Base-by-base conservation (phyloP, 805 yeast species). In the Yamadazyma nakazawae region DNA sequence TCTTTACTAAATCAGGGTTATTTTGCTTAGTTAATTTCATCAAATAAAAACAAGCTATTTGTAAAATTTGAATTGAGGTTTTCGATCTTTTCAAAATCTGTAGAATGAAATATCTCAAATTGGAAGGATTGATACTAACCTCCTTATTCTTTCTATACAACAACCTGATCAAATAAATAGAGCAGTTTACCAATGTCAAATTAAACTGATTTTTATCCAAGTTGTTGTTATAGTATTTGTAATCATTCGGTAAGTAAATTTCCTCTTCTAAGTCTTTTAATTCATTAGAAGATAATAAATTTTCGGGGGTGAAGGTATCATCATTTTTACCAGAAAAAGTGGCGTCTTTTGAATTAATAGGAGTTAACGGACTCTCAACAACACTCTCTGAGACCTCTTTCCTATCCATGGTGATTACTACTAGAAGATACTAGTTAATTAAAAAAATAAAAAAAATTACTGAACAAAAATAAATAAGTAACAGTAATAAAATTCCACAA, bases 31-130 rank as follows among this genome's bases (percentile, higher is more conserved):
- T 56, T 38, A 84, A 55, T 48, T 77, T 76, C 52, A 75, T 63
- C n/a, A 86, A 54, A 61, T 87, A 88, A 61, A 72, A 85, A 47
- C 88, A 68, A 5, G 89, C 78, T 37, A 85, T 75, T 54, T 84
- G 88, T 49, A 88, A 73, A 2, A 84, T 76, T 34, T 81, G 73
- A 49, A 77, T 74, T 13, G 86, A 78, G 36, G 85, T 75, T 54
- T 60, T 24, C 58, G 69, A 40, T 59, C 66, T 12, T 53, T 53
- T 40, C 54, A 57, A 42, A 64, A 67, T 44, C 60, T 62, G 54
- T 78, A 63, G 9, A 72, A 69, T 8, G 81, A 85, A 52, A 69
- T 70, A 10, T 77, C 83, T 54, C 19, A 62, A 49, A 35, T 51
- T 47, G 11, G 58, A 45, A 25, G 47, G 17, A 34, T 57, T 56